Evolutionary conservation across 306 rosid genomes (phyloP), one percentile per base, ranked within the genome.

Genomic region (Lathyrus sativus): DNA sequence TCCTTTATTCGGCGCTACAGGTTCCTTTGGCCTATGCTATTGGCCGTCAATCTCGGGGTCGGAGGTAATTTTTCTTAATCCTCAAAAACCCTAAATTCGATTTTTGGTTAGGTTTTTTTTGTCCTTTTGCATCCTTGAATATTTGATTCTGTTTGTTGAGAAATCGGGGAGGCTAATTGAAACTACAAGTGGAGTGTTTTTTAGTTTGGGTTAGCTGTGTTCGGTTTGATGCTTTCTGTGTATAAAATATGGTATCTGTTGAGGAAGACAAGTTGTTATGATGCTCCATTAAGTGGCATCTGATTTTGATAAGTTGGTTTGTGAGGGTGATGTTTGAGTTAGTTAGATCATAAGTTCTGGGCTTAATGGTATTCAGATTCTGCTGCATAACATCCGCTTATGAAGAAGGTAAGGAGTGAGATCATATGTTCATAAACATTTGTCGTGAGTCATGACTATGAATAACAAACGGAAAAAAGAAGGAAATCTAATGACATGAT

Each of bases 41-140:
- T 95, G 85, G 75, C 92, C 46, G 96, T 85, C 3, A 95, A 90
- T 87, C 80, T 93, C 70, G 95, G 86, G 33, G 74, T 90, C 31
- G 97, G 96, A 87, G 97, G 99, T 93, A 5, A 64, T 31, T 79
- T 53, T 59, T 79, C 67, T 57, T 33, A 50, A 35, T 9, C 55
- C 67, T 45, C 39, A 35, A 37, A 5, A n/a, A 1, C 3, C 4
- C 11, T 35, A 70, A 56, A 42, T 3, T 64, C 3, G 2, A 2
- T 14, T 38, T 71, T 41, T 6, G 5, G 26, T n/a, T 3, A 0
- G 10, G 28, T 22, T 14, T 62, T 62, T 54, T 53, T 4, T 11
- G 3, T 9, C 6, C n/a, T 54, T 18, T 14, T 66, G n/a, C 29
- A 15, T 64, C 57, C 24, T 28, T 54, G 46, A 55, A 64, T 62